Evolutionary conservation across 768 basidiomycete genomes (phyloP), one percentile per base, ranked within the genome.

Genomic region (Lentinula edodes): DNA sequence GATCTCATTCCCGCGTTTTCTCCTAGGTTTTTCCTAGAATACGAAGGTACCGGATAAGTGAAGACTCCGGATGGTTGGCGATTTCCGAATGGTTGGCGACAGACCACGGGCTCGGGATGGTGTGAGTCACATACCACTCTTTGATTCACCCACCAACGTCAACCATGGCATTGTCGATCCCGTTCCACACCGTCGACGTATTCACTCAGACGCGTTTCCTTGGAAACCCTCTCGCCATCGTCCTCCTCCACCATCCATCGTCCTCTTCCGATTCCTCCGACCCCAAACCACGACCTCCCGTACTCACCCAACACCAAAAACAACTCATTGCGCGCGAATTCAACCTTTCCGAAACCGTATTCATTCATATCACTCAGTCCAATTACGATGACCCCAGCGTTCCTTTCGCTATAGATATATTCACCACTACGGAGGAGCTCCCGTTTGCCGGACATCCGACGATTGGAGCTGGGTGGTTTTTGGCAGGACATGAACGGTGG

Each of bases 321-420:
- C 78, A 78, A 58, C 69, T 62, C 12, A 75, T 80, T 58, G 79
- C 80, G 3, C 71, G 74, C 28, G 80, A 81, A 62, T 82, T 82
- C 69, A 80, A 82, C 63, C 72, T 80, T 58, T 78, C 80, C 4
- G 80, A 81, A 54, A 81, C 80, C 0, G 77, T 80, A 35, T 80
- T 80, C 65, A 69, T 77, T 1, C 77, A 80, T 62, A 72, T 75
- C 34, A 45, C 20, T 34, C 32, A 34, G 50, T 20, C 10, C 56
- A 63, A 64, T 15, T 60, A 63, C 13, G 66, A 68, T 36, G 62
- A 55, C 10, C 5, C 66, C 0, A n/a, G 61, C 35, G 62, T 64
- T 3, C 68, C 73, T 1, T 65, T 72, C 34, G 65, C 61, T 10
- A 76, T 78, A 61, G 75, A 80, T 50, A 80, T 80, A 53, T 80